Percentiles rank a stretch among this genome's conserved stretches.
phyloP scores from a whole-genome alignment of 202 grass and related monocot genomes.

The Eragrostis tef region DNA sequence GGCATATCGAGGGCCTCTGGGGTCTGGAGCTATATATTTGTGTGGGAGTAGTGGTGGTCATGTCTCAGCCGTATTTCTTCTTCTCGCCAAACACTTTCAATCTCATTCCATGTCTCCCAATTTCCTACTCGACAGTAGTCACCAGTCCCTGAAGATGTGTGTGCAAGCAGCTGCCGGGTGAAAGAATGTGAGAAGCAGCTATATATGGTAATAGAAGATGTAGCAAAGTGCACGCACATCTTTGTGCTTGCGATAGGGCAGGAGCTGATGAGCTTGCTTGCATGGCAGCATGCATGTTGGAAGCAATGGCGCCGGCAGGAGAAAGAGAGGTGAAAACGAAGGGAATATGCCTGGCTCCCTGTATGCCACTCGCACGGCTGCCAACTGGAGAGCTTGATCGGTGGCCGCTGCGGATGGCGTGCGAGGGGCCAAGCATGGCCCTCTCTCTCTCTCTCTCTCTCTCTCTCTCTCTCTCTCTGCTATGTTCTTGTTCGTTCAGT shows the following conservation, averaged over 20 bases:
- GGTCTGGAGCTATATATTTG: constrained; percentile 23
- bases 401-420: constrained; percentile 82
- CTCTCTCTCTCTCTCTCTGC: constrained; percentile 33
- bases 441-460: constrained; percentile 48
- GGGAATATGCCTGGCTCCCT: constrained; percentile 87
- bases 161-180: not conserved
- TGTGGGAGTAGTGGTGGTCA: not conserved
- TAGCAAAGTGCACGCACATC: not conserved
- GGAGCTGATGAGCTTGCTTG: not conserved
- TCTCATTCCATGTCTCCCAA: not conserved
- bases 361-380: constrained; percentile 75
- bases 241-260: not conserved
- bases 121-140: not conserved
- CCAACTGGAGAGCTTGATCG: constrained; percentile 35
- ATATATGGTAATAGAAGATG: not conserved
- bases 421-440: constrained; percentile 93
- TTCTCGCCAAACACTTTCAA: not conserved
- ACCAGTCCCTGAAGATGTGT: not conserved
- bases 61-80: not conserved
- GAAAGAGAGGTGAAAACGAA: constrained; percentile 47
- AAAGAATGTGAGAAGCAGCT: not conserved
- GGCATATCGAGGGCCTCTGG: not conserved
- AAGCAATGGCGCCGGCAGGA: not conserved
- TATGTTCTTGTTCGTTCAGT: no score
- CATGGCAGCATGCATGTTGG: not conserved